phyloP scores from a whole-genome alignment of 306 rosid species.

The Castanea sativa region DNA sequence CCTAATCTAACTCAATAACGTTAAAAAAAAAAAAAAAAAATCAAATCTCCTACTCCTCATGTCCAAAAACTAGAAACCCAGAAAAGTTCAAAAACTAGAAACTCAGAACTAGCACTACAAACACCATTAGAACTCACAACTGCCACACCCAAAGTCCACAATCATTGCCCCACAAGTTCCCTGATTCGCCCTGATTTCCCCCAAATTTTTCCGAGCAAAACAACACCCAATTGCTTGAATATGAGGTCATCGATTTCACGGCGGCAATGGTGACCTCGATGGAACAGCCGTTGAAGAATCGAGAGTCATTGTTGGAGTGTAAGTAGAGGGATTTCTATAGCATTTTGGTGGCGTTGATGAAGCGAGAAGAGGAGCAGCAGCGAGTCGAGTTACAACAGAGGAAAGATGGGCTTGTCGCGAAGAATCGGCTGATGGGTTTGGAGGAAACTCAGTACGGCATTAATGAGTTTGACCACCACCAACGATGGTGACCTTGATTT shows the following conservation, averaged over 20 bases:
- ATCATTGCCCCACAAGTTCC: constrained; percentile 28
- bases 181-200: constrained; percentile 23
- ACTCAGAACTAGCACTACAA: too few species aligned
- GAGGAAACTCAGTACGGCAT: constrained; percentile 66
- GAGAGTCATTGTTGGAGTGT: constrained; percentile 74
- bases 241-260: constrained; percentile 37
- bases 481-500: too few species aligned
- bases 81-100: too few species aligned
- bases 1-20: too few species aligned
- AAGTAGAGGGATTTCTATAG: constrained; percentile 73
- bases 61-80: too few species aligned
- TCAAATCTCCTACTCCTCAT: too few species aligned
- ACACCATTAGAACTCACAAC: too few species aligned
- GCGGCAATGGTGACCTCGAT: constrained; percentile 40
- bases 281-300: constrained; percentile 80
- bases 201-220: neutral
- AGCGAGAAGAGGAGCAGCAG: constrained; percentile 89
- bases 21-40: too few species aligned
- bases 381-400: constrained; percentile 84
- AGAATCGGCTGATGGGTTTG: constrained; percentile 74
- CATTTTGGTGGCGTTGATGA: constrained; percentile 66
- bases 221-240: neutral
- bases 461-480: constrained; percentile 29
- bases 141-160: too few species aligned
- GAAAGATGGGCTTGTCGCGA: constrained; percentile 93